phyloP scores from a whole-genome alignment of 2,329 filamentous ascomycete species.

The Aspergillus japonicus region DNA sequence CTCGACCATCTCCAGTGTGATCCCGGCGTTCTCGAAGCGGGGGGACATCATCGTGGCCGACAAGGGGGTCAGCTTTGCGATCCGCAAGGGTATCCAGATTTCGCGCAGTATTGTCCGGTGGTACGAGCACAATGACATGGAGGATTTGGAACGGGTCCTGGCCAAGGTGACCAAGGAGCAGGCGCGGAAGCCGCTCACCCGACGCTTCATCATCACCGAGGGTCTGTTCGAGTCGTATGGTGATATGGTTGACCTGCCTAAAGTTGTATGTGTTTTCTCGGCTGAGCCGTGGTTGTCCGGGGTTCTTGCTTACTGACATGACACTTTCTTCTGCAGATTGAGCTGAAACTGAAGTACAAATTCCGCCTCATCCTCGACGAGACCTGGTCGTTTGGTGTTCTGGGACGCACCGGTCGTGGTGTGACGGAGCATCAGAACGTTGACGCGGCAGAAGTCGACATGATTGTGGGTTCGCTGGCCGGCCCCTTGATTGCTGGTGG shows the following conservation, averaged over 20 bases:
- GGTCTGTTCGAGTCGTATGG: conserved; percentile 89
- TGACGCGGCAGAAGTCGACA: conserved; percentile 87
- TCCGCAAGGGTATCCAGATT: conserved; percentile 91
- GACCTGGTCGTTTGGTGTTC: conserved; percentile 93
- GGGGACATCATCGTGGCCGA: conserved; percentile 97
- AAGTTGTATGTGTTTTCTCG: conserved; percentile 60
- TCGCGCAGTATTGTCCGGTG: conserved; percentile 86
- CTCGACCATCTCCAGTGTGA: conserved; percentile 93
- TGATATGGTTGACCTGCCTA: conserved; percentile 80
- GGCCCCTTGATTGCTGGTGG: conserved; percentile 89
- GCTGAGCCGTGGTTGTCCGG: neutral
- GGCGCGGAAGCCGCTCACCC: conserved; percentile 80
- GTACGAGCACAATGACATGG: conserved; percentile 96
- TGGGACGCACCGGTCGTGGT: conserved; percentile 86
- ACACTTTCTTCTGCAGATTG: conserved; percentile 56
- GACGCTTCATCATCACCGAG: conserved; percentile 94
- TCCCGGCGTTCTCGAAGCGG: conserved; percentile 94
- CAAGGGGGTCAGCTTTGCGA: conserved; percentile 86
- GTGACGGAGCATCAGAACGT: conserved; percentile 97
- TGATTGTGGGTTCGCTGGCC: conserved; percentile 91
- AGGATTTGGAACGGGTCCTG: conserved; percentile 83
- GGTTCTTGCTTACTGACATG: conserved; percentile 9
- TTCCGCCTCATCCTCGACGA: conserved; percentile 97
- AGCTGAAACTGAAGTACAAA: conserved; percentile 94
- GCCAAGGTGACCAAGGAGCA: conserved; percentile 85